A percentile compares a stretch with the other conserved stretches of the same genome.
Evolutionary conservation across 2,329 filamentous ascomycete species (phyloP).

Genomic region (Penicillium frequentans): DNA sequence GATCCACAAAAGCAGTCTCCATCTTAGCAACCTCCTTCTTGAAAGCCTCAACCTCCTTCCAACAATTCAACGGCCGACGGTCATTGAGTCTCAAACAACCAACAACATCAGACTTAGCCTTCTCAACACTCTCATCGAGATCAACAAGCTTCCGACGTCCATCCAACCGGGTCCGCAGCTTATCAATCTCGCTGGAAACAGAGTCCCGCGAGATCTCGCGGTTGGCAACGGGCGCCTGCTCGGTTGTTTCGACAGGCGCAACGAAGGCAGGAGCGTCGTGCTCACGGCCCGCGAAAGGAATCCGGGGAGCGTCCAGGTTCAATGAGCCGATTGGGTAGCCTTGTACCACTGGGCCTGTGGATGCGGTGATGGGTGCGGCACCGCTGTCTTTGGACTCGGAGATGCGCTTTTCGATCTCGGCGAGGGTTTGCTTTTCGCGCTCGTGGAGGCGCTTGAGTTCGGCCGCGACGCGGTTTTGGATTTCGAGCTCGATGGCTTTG

Average conservation of each 20-base stretch:
- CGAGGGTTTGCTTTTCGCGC: conserved; percentile 68
- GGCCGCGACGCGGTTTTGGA: conserved; percentile 80
- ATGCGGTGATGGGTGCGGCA: conserved; percentile 26
- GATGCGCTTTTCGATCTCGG: conserved; percentile 65
- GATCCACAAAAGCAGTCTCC: conserved; percentile 86
- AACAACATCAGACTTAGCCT: conserved; percentile 73
- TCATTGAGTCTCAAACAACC: conserved; percentile 82
- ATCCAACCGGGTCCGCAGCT: conserved; percentile 59
- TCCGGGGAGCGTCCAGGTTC: conserved; percentile 43
- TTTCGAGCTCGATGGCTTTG: conserved; percentile 79
- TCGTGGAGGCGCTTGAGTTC: conserved; percentile 80
- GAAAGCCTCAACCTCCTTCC: conserved; percentile 87
- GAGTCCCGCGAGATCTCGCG: conserved; percentile 52
- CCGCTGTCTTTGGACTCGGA: conserved; percentile 36
- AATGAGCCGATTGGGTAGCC: conserved; percentile 31
- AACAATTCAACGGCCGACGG: conserved; percentile 87
- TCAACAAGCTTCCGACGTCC: conserved; percentile 60
- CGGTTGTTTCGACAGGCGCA: conserved; percentile 17
- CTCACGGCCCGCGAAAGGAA: conserved; percentile 44
- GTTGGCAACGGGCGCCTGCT: conserved; percentile 28
- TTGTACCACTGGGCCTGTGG: conserved; percentile 23
- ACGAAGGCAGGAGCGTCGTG: conserved; percentile 23
- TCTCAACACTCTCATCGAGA: conserved; percentile 70
- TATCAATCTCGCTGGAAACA: conserved; percentile 59
- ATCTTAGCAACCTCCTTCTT: conserved; percentile 83